Conservation (phyloP, 1,139 yeast species). For the Wickerhamiella infanticola region DNA sequence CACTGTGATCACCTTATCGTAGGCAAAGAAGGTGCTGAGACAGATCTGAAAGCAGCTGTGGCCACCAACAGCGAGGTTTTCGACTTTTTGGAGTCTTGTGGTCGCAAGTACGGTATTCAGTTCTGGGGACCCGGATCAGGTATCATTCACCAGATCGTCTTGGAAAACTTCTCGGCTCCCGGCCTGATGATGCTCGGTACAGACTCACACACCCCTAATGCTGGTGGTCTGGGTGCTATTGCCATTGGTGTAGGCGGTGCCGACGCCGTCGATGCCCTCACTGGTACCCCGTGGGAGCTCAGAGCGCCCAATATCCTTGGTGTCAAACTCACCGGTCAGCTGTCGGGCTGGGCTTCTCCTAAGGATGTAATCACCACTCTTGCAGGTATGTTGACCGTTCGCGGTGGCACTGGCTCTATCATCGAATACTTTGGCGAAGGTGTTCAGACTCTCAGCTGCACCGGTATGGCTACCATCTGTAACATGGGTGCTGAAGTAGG, state of each 20-base stretch:
- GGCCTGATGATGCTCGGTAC: constrained; percentile 96
- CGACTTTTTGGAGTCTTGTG: constrained; percentile 85
- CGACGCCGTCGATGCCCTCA: constrained; percentile 97
- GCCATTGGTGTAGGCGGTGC: constrained; percentile 99
- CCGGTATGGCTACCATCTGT: constrained; percentile 99
- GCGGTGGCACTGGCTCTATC: constrained; percentile 98
- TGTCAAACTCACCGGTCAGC: constrained; percentile 88
- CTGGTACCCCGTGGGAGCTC: constrained; percentile 92
- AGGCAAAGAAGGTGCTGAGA: constrained; percentile 88
- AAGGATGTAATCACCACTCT: constrained; percentile 91
- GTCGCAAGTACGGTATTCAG: constrained; percentile 96
- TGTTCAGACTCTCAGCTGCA: constrained; percentile 88
- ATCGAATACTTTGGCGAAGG: constrained; percentile 97
- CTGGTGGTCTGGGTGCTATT: constrained; percentile 97
- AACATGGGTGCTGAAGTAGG: constrained; percentile 99
- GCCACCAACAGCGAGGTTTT: constrained; percentile 90
- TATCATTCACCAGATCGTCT: constrained; percentile 92
- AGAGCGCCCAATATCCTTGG: constrained; percentile 97
- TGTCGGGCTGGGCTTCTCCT: constrained; percentile 98
- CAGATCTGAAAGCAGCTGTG: constrained; percentile 88
- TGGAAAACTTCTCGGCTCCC: constrained; percentile 97
- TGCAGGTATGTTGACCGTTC: constrained; percentile 95
- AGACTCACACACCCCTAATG: constrained; percentile 98
- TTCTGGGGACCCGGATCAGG: constrained; percentile 99
- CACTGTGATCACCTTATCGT: constrained; percentile 99